These are phyloP conservation scores for Huntiella abstrusa DNA, from an alignment of 2,329 filamentous ascomycete genomes.

Conservation along the genomic window DNA sequence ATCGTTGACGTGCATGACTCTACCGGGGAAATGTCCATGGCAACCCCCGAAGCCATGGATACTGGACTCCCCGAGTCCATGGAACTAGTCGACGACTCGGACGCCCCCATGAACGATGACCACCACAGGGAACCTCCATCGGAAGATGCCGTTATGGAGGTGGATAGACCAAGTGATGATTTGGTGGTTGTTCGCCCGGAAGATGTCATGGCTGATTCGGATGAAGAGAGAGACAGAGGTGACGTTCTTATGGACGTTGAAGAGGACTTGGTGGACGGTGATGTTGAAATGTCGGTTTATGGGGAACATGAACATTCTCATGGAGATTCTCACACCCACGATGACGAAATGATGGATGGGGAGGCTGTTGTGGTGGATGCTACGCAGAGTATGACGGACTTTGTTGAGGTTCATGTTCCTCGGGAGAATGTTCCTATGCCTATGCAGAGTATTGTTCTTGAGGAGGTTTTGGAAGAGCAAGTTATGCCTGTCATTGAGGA, in stretches of 20 bases:
- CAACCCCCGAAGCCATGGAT: background rate
- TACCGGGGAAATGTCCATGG: background rate
- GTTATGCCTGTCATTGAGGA: no score
- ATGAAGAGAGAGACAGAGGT: background rate
- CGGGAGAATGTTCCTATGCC: background rate
- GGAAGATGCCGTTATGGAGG: background rate
- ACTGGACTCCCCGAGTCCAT: background rate
- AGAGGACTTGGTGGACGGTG: background rate
- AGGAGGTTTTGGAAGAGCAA: background rate
- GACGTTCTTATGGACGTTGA: conserved; percentile 6
- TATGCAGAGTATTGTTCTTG: background rate
- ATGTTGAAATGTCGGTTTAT: conserved; percentile 7
- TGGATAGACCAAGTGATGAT: background rate
- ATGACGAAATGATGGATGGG: no score
- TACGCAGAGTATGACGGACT: background rate
- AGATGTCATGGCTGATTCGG: conserved; percentile 9
- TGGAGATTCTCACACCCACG: no score
- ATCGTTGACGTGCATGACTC: background rate
- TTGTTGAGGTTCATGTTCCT: background rate
- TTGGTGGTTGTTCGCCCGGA: background rate
- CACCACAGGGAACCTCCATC: conserved; percentile 4
- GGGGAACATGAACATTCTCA: background rate
- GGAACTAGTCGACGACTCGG: conserved; percentile 1
- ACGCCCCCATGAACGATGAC: background rate
- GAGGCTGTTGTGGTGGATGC: background rate